Percentiles rank a stretch among this genome's conserved stretches.
Evolutionary conservation across 352 stramenopile species (phyloP).

Genomic region (Plasmopara halstedii): DNA sequence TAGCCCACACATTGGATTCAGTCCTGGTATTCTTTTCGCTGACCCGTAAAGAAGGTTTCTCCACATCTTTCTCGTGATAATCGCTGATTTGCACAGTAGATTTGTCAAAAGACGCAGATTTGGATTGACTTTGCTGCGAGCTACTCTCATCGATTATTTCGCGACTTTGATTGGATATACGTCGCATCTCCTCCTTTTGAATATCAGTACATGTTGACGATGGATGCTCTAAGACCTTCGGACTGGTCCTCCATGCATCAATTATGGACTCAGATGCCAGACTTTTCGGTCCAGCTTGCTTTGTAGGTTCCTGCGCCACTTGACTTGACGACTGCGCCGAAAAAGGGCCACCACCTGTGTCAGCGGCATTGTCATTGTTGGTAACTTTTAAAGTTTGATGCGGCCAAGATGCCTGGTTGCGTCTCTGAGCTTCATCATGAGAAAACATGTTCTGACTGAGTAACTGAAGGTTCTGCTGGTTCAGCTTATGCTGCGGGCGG

Average conservation of each 20-base stretch:
- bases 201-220: conserved; percentile 32
- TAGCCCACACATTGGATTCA: conserved; percentile 35
- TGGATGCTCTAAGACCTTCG: conserved; percentile 10
- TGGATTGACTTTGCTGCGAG: conserved; percentile 5
- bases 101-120: conserved; percentile 9
- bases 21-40: conserved; percentile 21
- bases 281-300: conserved; percentile 11
- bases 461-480: conserved; percentile 10
- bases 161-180: conserved; percentile 13
- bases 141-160: conserved; percentile 1
- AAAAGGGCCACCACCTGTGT: conserved; percentile 2
- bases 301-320: conserved; percentile 7
- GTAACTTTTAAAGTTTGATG: conserved; percentile 11
- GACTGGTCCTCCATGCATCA: conserved; percentile 29
- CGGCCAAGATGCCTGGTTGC: conserved; percentile 27
- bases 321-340: conserved; percentile 6
- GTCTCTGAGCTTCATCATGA: conserved; percentile 18
- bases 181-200: conserved; percentile 39
- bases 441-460: conserved; percentile 27
- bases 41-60: conserved; percentile 16
- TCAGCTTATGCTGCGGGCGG: conserved; percentile 31
- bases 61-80: conserved; percentile 23
- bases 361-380: conserved; percentile 10
- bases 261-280: conserved; percentile 1
- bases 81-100: not conserved